These are phyloP conservation scores for Paramecium primaurelia DNA, from an alignment of 73 alveolate species.

Conservation along the genomic window DNA sequence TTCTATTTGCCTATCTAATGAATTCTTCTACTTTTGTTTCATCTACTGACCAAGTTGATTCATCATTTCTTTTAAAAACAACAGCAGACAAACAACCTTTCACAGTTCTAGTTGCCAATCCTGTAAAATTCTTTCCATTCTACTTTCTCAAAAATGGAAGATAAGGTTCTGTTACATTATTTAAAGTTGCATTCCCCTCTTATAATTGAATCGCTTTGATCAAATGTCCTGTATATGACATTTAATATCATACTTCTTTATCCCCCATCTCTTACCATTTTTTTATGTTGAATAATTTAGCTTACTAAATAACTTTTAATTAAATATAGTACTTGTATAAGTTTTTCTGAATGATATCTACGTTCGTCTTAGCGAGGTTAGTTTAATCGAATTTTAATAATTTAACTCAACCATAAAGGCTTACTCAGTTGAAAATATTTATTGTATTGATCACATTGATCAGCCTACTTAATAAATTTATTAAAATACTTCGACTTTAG, in stretches of 20 bases:
- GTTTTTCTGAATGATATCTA: neutral
- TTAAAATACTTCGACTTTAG: neutral
- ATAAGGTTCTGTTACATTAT: neutral
- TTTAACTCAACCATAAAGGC: neutral
- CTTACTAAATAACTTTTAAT: neutral
- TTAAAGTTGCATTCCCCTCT: neutral
- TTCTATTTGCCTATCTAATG: neutral
- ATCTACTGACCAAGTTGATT: neutral
- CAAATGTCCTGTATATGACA: constrained; percentile 41
- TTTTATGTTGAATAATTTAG: neutral
- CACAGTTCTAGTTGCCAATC: neutral
- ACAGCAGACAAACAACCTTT: constrained; percentile 35
- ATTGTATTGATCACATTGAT: neutral
- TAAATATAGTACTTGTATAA: neutral
- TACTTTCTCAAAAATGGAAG: constrained; percentile 19
- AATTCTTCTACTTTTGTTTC: constrained; percentile 4
- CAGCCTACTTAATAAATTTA: neutral
- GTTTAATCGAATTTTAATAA: neutral
- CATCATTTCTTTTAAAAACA: constrained; percentile 38
- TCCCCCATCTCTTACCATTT: neutral
- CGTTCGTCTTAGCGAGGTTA: neutral
- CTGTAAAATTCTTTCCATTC: constrained; percentile 31
- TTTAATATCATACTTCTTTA: neutral
- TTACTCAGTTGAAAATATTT: neutral
- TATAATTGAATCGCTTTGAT: neutral